phyloP scores from a whole-genome alignment of 2,329 filamentous ascomycete genomes.

The Ceratocystis variospora region DNA sequence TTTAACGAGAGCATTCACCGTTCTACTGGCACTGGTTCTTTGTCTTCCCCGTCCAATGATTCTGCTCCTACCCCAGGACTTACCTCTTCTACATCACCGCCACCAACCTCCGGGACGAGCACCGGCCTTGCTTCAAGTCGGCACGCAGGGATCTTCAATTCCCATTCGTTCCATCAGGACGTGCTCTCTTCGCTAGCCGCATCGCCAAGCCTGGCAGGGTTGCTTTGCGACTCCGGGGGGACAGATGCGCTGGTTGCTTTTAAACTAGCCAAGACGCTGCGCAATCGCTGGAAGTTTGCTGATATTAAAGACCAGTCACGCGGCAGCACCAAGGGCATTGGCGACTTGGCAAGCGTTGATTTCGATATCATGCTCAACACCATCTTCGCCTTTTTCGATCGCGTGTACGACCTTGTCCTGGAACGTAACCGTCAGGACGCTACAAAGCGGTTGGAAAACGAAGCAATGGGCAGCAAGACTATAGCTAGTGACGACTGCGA shows the following conservation, averaged over 20 bases:
- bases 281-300: conserved; percentile 60
- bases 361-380: conserved; percentile 44
- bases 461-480: conserved; percentile 11
- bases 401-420: conserved; percentile 40
- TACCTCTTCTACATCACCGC: neutral
- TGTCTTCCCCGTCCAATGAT: neutral
- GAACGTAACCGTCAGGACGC: conserved; percentile 27
- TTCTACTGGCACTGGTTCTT: neutral
- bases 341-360: conserved; percentile 44
- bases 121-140: neutral
- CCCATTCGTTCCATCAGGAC: conserved; percentile 54
- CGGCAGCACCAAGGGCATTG: conserved; percentile 21
- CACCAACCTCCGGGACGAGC: neutral
- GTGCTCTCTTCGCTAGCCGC: conserved; percentile 49
- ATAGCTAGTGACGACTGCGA: neutral
- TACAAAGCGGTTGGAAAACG: conserved; percentile 1
- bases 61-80: neutral
- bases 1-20: conserved; percentile 43
- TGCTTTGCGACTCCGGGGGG: conserved; percentile 30
- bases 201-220: conserved; percentile 34
- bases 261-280: conserved; percentile 51
- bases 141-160: conserved; percentile 8
- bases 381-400: conserved; percentile 46
- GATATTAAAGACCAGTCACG: conserved; percentile 31
- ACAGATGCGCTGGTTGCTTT: conserved; percentile 40